These are phyloP conservation scores for Cladophialophora psammophila DNA, from an alignment of 2,329 filamentous ascomycete species.

Conservation along the genomic window DNA sequence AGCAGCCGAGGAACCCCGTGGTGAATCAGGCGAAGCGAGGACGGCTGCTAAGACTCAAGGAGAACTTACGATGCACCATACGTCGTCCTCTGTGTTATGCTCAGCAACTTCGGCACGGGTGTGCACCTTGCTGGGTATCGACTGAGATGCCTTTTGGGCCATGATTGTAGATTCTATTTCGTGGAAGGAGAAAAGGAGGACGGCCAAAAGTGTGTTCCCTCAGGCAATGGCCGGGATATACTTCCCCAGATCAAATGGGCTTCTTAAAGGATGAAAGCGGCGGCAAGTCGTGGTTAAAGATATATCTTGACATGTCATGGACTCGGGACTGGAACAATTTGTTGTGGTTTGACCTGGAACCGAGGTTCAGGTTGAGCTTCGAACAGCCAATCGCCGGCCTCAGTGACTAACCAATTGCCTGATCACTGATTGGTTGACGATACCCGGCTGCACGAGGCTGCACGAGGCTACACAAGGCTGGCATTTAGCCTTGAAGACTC, in stretches of 20 bases:
- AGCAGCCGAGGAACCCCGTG: neutral
- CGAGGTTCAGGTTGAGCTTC: neutral
- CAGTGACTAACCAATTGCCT: neutral
- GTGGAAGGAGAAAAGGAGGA: neutral
- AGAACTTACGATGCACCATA: constrained; percentile 56
- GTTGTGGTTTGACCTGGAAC: neutral
- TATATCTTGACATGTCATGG: neutral
- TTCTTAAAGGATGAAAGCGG: neutral
- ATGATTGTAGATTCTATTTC: constrained; percentile 3
- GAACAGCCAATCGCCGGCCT: neutral
- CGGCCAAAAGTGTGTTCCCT: neutral
- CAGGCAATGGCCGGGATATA: neutral
- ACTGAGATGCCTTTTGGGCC: constrained; percentile 32
- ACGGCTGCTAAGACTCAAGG: neutral
- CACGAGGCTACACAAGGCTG: constrained; percentile 1
- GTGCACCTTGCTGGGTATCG: constrained; percentile 23
- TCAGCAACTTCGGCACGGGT: constrained; percentile 51
- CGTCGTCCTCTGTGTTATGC: constrained; percentile 58
- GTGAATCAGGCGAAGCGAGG: neutral
- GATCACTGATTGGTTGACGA: neutral
- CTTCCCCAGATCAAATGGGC: neutral
- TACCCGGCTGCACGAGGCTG: constrained; percentile 3
- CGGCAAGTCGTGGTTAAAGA: neutral
- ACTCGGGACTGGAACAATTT: neutral
- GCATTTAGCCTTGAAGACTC: neutral